phyloP scores from a whole-genome alignment of 805 yeast genomes.

The Candida ficus region DNA sequence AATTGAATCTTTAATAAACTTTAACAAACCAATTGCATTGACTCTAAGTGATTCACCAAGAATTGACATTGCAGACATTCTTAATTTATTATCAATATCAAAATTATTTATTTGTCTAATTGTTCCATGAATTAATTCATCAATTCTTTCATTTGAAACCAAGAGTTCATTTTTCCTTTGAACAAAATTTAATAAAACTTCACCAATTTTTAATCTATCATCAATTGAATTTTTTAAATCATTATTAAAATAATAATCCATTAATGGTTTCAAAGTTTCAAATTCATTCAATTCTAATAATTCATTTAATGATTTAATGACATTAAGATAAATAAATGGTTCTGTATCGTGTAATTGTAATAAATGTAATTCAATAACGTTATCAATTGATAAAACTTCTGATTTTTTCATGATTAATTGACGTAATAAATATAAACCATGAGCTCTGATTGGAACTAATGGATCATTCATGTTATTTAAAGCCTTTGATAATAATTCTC shows the following conservation, averaged over 20 bases:
- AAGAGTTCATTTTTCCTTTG: conserved; percentile 32
- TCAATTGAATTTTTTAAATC: conserved; percentile 39
- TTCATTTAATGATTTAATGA: conserved; percentile 69
- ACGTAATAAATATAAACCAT: conserved; percentile 67
- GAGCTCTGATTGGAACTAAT: conserved; percentile 78
- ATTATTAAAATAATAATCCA: conserved; percentile 30
- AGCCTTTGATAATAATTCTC: conserved; percentile 49
- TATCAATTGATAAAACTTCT: conserved; percentile 43
- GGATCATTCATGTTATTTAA: conserved; percentile 68
- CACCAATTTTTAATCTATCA: conserved; percentile 75
- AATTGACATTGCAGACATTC: conserved; percentile 86
- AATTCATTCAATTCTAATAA: conserved; percentile 43
- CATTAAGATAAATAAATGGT: conserved; percentile 82
- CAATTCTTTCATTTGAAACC: conserved; percentile 34
- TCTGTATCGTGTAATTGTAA: conserved; percentile 69
- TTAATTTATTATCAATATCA: conserved; percentile 48
- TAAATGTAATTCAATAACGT: conserved; percentile 57
- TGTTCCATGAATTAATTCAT: conserved; percentile 37
- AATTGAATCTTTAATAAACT: conserved; percentile 48
- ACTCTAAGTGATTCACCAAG: conserved; percentile 65
- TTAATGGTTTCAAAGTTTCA: conserved; percentile 33
- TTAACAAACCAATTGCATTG: conserved; percentile 48
- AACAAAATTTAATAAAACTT: conserved; percentile 62
- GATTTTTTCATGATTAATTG: conserved; percentile 47
- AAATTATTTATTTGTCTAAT: conserved; percentile 35